Conservation (phyloP, 306 rosid species). For the Pyrus pyrifolia region DNA sequence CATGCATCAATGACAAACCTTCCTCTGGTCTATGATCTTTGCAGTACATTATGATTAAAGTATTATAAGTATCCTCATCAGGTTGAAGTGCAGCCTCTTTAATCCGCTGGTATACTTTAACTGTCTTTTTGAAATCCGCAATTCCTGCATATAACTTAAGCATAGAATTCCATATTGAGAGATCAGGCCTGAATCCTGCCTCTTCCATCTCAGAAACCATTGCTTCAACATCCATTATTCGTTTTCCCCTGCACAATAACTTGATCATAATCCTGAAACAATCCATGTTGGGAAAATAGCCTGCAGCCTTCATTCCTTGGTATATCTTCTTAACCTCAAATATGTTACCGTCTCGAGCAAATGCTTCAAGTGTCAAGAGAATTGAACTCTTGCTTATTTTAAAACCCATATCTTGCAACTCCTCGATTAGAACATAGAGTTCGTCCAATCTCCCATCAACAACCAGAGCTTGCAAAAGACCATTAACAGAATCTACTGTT, state of each 20-base stretch:
- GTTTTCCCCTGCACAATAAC: constrained; percentile 62
- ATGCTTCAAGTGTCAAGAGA: constrained; percentile 85
- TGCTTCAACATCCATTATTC: constrained; percentile 67
- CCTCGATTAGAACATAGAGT: constrained; percentile 77
- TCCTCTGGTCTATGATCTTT: constrained; percentile 82
- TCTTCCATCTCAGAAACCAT: constrained; percentile 84
- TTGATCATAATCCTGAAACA: constrained; percentile 72
- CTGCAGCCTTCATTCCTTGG: constrained; percentile 93
- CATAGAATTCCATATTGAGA: constrained; percentile 63
- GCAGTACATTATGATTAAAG: constrained; percentile 78
- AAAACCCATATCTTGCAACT: constrained; percentile 90
- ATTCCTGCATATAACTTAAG: constrained; percentile 61
- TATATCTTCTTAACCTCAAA: constrained; percentile 90
- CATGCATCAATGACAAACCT: constrained; percentile 71
- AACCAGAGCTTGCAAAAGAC: constrained; percentile 73
- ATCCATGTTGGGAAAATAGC: constrained; percentile 85
- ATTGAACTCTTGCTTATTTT: constrained; percentile 84
- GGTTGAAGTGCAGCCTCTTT: constrained; percentile 63
- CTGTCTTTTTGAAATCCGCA: constrained; percentile 61
- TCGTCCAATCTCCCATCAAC: constrained; percentile 74
- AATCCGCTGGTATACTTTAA: constrained; percentile 52
- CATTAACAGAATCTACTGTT: constrained; percentile 69
- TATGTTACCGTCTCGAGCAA: constrained; percentile 66
- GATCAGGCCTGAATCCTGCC: constrained; percentile 81
- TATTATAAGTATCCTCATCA: constrained; percentile 74